Conservation (phyloP, 2,329 filamentous ascomycete species). For the Verticillium nubilum region DNA sequence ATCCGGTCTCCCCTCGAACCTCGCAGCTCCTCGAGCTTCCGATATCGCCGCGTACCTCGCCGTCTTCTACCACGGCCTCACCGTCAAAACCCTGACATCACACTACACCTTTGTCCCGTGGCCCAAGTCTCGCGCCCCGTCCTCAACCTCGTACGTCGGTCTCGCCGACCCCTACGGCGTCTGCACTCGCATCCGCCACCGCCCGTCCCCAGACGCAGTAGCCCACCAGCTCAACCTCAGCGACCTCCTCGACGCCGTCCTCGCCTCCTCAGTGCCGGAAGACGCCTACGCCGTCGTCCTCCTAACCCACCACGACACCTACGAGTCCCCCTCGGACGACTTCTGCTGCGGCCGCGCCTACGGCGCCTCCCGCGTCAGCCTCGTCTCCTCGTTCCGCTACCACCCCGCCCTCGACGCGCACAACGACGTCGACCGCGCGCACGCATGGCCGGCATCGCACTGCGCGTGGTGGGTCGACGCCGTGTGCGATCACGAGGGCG, state of each 20-base stretch:
- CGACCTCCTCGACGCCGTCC: slow-evolving; percentile 54
- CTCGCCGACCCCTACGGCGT: slow-evolving; percentile 29
- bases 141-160: slow-evolving; percentile 31
- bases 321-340: slow-evolving; percentile 59
- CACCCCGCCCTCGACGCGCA: slow-evolving; percentile 42
- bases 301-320: slow-evolving; percentile 56
- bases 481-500: slow-evolving; percentile 18
- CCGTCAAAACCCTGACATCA: slow-evolving; percentile 35
- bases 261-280: slow-evolving; percentile 43
- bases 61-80: slow-evolving; percentile 48
- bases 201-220: slow-evolving; percentile 38
- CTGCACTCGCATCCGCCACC: slow-evolving; percentile 44
- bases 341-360: slow-evolving; percentile 65
- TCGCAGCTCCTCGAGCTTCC: slow-evolving; percentile 16
- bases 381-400: slow-evolving; percentile 59
- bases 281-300: slow-evolving; percentile 57
- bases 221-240: slow-evolving; percentile 50
- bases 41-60: slow-evolving; percentile 30
- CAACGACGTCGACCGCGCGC: slow-evolving; percentile 33
- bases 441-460: slow-evolving; percentile 62
- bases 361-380: slow-evolving; percentile 55
- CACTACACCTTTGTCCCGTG: slow-evolving; percentile 43
- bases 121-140: slow-evolving; percentile 22
- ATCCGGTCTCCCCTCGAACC: slow-evolving; percentile 5
- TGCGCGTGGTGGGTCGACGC: slow-evolving; percentile 45